Evolutionary conservation across 495 filamentous ascomycete genomes (phyloP).

Genomic region (Amorphotheca resinae): DNA sequence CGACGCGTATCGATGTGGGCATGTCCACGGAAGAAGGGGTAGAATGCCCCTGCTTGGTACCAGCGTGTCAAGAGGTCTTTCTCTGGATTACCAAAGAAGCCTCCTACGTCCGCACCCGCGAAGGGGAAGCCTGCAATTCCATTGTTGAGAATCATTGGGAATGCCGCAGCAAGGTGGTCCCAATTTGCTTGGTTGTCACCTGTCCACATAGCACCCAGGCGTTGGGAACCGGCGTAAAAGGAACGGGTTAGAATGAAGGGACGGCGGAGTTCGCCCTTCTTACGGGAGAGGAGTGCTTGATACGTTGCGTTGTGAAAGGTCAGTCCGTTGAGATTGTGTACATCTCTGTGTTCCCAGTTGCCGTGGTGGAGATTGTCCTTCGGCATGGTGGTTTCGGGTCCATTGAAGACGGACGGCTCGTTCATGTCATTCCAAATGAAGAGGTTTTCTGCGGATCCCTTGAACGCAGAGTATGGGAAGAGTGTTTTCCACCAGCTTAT

Average conservation of each 20-base stretch:
- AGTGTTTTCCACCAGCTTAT: conserved; percentile 79
- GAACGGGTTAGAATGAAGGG: conserved; percentile 89
- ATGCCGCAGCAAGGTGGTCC: conserved; percentile 72
- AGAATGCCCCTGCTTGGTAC: conserved; percentile 96
- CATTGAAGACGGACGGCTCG: conserved; percentile 96
- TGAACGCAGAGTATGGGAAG: conserved; percentile 78
- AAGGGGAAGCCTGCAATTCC: conserved; percentile 92
- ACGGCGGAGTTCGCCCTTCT: conserved; percentile 63
- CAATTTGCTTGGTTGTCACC: conserved; percentile 92
- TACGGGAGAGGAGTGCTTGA: conserved; percentile 65
- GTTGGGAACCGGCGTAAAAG: conserved; percentile 83
- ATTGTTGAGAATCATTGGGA: conserved; percentile 88
- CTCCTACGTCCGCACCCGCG: conserved; percentile 88
- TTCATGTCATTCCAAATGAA: conserved; percentile 99
- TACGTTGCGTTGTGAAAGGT: conserved; percentile 91
- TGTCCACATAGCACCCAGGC: conserved; percentile 92
- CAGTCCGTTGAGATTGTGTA: conserved; percentile 91
- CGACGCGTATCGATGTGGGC: conserved; percentile 93
- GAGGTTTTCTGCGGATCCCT: conserved; percentile 66
- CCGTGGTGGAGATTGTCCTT: conserved; percentile 90
- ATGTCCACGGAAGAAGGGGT: conserved; percentile 97
- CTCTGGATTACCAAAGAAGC: conserved; percentile 93
- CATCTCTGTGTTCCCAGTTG: conserved; percentile 91
- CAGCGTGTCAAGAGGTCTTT: conserved; percentile 85
- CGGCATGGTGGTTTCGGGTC: conserved; percentile 93